Evolutionary conservation across 78 protist genomes (phyloP), one percentile per base, ranked within the genome.

Genomic region (Dictyostelium purpureum): DNA sequence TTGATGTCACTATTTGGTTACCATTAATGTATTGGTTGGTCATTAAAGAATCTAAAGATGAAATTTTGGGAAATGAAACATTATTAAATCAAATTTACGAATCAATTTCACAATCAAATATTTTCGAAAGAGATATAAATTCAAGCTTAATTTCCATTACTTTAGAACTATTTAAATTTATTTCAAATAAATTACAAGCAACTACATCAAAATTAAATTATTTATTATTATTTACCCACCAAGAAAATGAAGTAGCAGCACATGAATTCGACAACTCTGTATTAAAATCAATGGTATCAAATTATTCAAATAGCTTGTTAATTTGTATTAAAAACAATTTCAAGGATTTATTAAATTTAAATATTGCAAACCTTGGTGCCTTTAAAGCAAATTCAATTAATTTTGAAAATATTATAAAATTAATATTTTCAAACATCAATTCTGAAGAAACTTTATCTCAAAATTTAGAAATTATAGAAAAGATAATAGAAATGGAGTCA

Each of bases 41-140:
- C 5, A 42, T 63, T 33, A 31, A 18, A 18, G 26, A 57, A 26
- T 26, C 21, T 12, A 35, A 57, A 3, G 33, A 33, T 6, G 42
- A 63, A 4, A 6, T 31, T 28, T 31, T 28, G 16, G 19, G n/a
- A 63, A 31, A 63, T 63, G 33, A 63, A 31, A 63, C 26, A 18
- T 63, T 63, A 33, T 14, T 31, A 33, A 16, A 18, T 4, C 71
- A 63, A 63, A 6, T 63, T 6, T 63, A 33, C 35, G 33, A 63
- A 33, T 28, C 71, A 63, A 63, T 63, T 63, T 63, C 71, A 33
- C 26, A 37, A 33, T 63, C 71, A 63, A 63, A 63, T 63, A 63
- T 63, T 31, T 63, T 63, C 66, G 38, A 57, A 57, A 57, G 66
- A 57, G 26, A 57, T 12, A 49, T 16, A 16, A 16, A 19, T 5